Evolutionary conservation across 2,329 filamentous ascomycete genomes (phyloP), one percentile per base, ranked within the genome.

Genomic region (Exophiala sideris): DNA sequence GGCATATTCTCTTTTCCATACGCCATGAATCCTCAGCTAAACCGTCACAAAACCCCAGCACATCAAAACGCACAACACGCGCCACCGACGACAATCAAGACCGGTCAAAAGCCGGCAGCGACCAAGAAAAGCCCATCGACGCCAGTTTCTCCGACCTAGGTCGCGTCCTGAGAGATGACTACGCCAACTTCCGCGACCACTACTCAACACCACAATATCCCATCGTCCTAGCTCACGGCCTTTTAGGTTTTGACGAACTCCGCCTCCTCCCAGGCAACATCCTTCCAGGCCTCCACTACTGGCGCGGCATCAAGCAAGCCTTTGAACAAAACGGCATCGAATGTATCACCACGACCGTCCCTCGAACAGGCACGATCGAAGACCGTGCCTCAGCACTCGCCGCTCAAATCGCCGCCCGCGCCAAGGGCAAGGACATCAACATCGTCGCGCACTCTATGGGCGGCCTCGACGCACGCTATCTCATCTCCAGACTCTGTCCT

Each of bases 181-280:
- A 81, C 67, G 82, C 84, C 5, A 71, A 73, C 5, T 72, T 87
- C 46, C 75, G 79, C 45, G 73, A 80, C 11, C 70, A 76, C 52
- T 88, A 88, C 67, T 70, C 81, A 81, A 66, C 71, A 7, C 79
- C 76, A 39, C 79, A 80, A 64, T 66, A 84, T 62, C 80, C 82
- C 2, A 78, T 86, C 48, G 77, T 86, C 45, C 78, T 86, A 8
- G 83, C 83, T 3, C 83, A 86, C 68, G 83, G 83, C n/a, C 73
- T 86, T 9, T 70, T 86, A 16, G 83, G 83, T n/a, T 86, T 86
- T 66, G 80, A 84, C 60, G 81, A 85, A 64, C 67, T 85, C 8
- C 79, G 75, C 12, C 24, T 29, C 5, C 70, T 83, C 4, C 79
- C 74, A 2, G 81, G 82, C 1, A 67, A 68, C 10, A 70, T 72